A percentile compares a stretch with the other conserved stretches of the same genome.
Conservation (phyloP, 176 grass and related monocot species). For the Calamus simplicifolius region DNA sequence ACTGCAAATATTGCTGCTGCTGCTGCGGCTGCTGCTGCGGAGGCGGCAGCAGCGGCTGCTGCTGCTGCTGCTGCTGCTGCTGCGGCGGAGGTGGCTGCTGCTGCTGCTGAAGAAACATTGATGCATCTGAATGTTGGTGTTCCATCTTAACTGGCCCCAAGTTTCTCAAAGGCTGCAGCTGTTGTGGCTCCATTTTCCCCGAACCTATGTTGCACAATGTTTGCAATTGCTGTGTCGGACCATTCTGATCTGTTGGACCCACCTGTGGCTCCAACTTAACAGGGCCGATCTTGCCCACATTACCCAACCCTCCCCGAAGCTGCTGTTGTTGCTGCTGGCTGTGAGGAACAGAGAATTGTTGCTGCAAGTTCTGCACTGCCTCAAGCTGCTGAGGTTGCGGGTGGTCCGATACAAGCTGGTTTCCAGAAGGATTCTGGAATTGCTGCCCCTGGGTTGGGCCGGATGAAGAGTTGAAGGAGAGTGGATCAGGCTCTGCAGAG, state of each 20-base stretch:
- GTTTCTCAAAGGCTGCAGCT: constrained; percentile 61
- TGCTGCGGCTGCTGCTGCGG: constrained; percentile 1
- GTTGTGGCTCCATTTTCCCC: constrained; percentile 57
- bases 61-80: constrained; percentile 39
- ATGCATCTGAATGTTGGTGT: constrained; percentile 42
- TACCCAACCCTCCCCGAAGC: constrained; percentile 43
- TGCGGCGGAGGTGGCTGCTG: neutral
- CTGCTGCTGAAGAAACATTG: constrained; percentile 41
- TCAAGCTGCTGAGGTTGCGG: constrained; percentile 39
- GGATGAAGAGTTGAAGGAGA: constrained; percentile 38
- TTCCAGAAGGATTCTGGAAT: constrained; percentile 42
- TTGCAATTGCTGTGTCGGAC: constrained; percentile 18
- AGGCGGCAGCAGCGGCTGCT: constrained; percentile 6
- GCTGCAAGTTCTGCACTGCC: constrained; percentile 26
- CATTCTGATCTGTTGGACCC: constrained; percentile 44
- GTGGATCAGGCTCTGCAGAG: constrained; percentile 30
- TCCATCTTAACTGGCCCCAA: constrained; percentile 80
- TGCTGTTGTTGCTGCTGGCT: constrained; percentile 52
- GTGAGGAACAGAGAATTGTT: constrained; percentile 40
- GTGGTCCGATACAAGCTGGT: constrained; percentile 36
- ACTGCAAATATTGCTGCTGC: constrained; percentile 52
- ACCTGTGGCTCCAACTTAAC: constrained; percentile 77
- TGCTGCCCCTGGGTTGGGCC: constrained; percentile 17
- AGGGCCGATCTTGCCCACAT: constrained; percentile 33
- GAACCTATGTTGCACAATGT: constrained; percentile 21